Conservation (phyloP, 306 rosid genomes). For the Ammopiptanthus mongolicus region DNA sequence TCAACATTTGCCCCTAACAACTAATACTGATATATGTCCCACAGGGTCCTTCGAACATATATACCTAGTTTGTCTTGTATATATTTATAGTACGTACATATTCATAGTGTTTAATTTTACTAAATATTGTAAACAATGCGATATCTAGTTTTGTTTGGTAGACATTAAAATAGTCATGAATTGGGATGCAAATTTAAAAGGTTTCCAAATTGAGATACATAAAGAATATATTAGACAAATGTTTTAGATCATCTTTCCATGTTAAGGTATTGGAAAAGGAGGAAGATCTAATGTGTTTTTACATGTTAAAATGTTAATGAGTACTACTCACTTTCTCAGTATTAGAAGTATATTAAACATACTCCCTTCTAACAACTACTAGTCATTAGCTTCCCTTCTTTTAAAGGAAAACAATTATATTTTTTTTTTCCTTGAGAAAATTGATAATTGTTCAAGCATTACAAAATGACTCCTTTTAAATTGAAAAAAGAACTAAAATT, state of each 20-base stretch:
- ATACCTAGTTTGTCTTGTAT: not conserved
- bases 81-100: conserved; percentile 1
- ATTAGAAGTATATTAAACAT: not conserved
- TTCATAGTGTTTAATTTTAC: not conserved
- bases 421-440: too few relatives aligned
- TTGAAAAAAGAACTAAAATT: too few relatives aligned
- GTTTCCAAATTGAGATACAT: not conserved
- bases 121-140: not conserved
- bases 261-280: not conserved
- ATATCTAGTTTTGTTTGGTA: not conserved
- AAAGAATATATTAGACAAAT: not conserved
- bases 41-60: not conserved
- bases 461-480: not conserved
- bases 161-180: not conserved
- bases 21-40: not conserved
- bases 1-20: not conserved
- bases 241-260: not conserved
- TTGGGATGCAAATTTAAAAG: not conserved
- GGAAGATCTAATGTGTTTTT: not conserved
- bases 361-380: not conserved
- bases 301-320: not conserved
- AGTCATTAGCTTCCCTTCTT: not conserved
- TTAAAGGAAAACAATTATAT: not conserved
- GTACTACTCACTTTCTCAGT: not conserved
- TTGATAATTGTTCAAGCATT: not conserved